Percentiles rank a stretch among this genome's conserved stretches.
Conservation (phyloP, 1,284 basidiomycete genomes). For the Ceratobasidium sp. region DNA sequence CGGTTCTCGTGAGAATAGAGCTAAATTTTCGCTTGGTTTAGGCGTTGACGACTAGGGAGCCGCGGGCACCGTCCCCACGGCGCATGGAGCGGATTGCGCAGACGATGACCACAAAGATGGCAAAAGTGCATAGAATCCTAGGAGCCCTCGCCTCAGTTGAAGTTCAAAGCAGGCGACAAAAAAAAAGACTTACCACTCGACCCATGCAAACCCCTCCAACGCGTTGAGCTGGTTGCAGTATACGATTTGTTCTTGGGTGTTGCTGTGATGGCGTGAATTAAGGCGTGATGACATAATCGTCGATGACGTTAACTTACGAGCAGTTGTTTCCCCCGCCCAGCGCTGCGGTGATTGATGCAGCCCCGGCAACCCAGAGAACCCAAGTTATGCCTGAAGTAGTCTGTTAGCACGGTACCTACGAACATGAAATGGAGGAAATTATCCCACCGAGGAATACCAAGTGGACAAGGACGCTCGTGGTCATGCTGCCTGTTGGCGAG, state of each 20-base stretch:
- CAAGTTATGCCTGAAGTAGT: conserved; percentile 68
- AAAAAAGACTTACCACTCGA: conserved; percentile 65
- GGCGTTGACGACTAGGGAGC: conserved; percentile 59
- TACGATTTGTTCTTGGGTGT: conserved; percentile 58
- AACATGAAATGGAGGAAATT: conserved; percentile 2
- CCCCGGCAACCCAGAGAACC: conserved; percentile 76
- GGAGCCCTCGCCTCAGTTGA: background rate
- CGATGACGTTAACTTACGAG: conserved; percentile 63
- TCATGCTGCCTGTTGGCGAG: conserved; percentile 58
- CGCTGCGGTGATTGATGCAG: conserved; percentile 72
- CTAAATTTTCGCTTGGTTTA: background rate
- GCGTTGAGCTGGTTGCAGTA: conserved; percentile 78
- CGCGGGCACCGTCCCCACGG: conserved; percentile 69
- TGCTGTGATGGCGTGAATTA: conserved; percentile 26
- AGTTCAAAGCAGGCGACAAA: conserved; percentile 1
- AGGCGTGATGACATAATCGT: conserved; percentile 24
- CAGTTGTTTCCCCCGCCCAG: conserved; percentile 77
- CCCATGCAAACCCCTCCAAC: conserved; percentile 68
- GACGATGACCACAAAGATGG: conserved; percentile 65
- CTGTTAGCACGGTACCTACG: background rate
- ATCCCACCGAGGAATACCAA: conserved; percentile 62
- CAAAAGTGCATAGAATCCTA: conserved; percentile 69
- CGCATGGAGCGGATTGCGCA: conserved; percentile 65
- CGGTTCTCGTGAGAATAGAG: conserved; percentile 7
- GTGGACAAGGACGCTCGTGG: conserved; percentile 74